Percentiles rank a stretch among this genome's conserved stretches.
phyloP scores from a whole-genome alignment of 2,329 filamentous ascomycete genomes.

The Paecilomyces variotii region DNA sequence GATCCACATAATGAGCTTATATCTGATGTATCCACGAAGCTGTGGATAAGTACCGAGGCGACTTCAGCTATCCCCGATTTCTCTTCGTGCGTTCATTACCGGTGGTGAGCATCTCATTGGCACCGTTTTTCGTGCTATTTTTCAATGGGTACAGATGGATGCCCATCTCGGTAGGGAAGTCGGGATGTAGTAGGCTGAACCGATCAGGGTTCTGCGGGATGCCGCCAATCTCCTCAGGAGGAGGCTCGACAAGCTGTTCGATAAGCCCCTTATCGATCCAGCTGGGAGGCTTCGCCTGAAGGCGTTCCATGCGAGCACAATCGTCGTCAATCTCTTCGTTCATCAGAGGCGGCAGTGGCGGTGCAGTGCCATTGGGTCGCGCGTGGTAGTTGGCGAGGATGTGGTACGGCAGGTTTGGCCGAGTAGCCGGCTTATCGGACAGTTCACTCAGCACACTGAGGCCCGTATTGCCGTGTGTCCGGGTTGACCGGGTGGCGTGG shows the following conservation, averaged over 20 bases:
- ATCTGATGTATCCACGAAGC: neutral
- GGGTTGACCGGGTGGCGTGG: slow-evolving; percentile 47
- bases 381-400: slow-evolving; percentile 39
- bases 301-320: slow-evolving; percentile 31
- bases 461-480: slow-evolving; percentile 44
- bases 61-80: neutral
- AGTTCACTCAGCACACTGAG: slow-evolving; percentile 50
- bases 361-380: slow-evolving; percentile 35
- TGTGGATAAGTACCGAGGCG: neutral
- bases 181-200: slow-evolving; percentile 35
- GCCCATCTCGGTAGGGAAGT: slow-evolving; percentile 36
- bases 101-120: slow-evolving; percentile 18
- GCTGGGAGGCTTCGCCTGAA: slow-evolving; percentile 28
- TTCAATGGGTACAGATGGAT: slow-evolving; percentile 34
- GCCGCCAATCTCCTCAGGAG: slow-evolving; percentile 21
- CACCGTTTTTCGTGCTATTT: slow-evolving; percentile 8
- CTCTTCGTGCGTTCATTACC: slow-evolving; percentile 5
- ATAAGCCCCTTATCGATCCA: slow-evolving; percentile 36
- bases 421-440: slow-evolving; percentile 41
- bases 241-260: slow-evolving; percentile 29
- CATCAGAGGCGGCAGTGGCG: slow-evolving; percentile 35
- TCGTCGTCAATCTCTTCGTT: slow-evolving; percentile 42
- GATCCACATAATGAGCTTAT: neutral
- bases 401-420: slow-evolving; percentile 39
- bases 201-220: slow-evolving; percentile 24